Conservation (phyloP, 1,284 basidiomycete genomes). For the Puccinia sorghi region DNA sequence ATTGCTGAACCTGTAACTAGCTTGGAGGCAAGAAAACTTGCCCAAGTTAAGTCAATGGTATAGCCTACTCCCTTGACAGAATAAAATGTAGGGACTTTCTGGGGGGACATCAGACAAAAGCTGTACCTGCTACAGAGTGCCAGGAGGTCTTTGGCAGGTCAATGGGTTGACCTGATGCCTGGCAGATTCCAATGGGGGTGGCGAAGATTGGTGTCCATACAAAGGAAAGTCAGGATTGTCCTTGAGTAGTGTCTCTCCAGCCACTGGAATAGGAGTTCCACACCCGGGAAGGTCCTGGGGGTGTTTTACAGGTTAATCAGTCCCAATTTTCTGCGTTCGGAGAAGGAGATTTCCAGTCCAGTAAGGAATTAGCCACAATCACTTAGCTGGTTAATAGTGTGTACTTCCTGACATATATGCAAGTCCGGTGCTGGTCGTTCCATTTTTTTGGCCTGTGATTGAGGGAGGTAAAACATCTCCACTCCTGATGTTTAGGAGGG, state of each 20-base stretch:
- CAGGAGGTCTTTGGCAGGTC: not conserved
- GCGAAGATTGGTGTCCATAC: constrained; percentile 15
- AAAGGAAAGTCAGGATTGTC: not conserved
- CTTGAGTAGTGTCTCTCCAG: not conserved
- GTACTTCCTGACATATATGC: not conserved
- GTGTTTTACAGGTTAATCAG: constrained; percentile 14
- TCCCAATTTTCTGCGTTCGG: not conserved
- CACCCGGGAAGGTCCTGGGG: not conserved
- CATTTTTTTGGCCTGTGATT: not conserved
- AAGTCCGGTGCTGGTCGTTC: not conserved
- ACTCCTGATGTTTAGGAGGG: not conserved
- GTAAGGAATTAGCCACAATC: not conserved
- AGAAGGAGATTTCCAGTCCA: not conserved
- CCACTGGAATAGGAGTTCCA: not conserved
- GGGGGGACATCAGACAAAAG: not conserved
- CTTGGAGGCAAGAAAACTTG: not conserved
- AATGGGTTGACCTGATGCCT: not conserved
- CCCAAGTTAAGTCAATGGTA: not conserved
- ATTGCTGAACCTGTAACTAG: not conserved
- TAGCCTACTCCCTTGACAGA: not conserved
- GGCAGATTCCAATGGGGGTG: constrained; percentile 7
- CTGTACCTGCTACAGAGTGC: not conserved
- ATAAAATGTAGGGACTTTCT: not conserved
- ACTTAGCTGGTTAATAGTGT: not conserved
- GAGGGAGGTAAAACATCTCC: not conserved